Evolutionary conservation across 2,329 filamentous ascomycete species (phyloP).

Genomic region (Cladophialophora immunda): DNA sequence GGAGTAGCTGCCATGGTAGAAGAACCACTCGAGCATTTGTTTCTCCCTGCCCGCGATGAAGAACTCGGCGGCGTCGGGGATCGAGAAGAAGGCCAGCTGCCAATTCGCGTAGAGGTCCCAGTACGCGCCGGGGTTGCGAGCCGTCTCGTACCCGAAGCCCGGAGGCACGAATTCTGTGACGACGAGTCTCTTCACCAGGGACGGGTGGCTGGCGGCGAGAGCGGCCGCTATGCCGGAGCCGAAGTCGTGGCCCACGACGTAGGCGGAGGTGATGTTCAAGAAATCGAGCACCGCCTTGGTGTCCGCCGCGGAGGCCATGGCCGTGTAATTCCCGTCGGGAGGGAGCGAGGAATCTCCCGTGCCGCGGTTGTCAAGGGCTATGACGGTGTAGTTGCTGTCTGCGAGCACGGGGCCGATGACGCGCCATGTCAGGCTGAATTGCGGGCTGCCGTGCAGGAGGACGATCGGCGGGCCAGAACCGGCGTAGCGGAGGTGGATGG

Average conservation of each 20-base stretch:
- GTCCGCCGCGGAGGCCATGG: constrained; percentile 42
- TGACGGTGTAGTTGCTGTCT: constrained; percentile 53
- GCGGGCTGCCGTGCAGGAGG: constrained; percentile 54
- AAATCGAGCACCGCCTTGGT: constrained; percentile 23
- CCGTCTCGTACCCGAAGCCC: constrained; percentile 52
- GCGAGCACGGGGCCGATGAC: constrained; percentile 53
- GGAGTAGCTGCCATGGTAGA: constrained; percentile 56
- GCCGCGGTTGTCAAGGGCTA: constrained; percentile 55
- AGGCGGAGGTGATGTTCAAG: constrained; percentile 35
- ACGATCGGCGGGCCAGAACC: constrained; percentile 52
- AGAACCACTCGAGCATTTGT: constrained; percentile 58
- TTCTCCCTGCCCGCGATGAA: constrained; percentile 55
- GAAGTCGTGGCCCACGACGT: constrained; percentile 59
- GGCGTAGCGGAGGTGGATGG: constrained; percentile 55
- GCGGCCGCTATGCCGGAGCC: constrained; percentile 54
- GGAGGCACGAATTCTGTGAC: constrained; percentile 55
- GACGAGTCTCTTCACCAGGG: constrained; percentile 48
- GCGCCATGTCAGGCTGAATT: constrained; percentile 51
- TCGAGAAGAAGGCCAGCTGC: constrained; percentile 57
- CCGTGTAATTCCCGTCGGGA: constrained; percentile 52
- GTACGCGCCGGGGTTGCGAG: constrained; percentile 44
- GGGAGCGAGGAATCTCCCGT: constrained; percentile 54
- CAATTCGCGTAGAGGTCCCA: constrained; percentile 54
- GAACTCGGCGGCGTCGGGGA: constrained; percentile 58
- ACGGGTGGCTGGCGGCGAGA: constrained; percentile 50